Conservation (phyloP, 1,139 yeast genomes). For the Suhomyces coccinellae region DNA sequence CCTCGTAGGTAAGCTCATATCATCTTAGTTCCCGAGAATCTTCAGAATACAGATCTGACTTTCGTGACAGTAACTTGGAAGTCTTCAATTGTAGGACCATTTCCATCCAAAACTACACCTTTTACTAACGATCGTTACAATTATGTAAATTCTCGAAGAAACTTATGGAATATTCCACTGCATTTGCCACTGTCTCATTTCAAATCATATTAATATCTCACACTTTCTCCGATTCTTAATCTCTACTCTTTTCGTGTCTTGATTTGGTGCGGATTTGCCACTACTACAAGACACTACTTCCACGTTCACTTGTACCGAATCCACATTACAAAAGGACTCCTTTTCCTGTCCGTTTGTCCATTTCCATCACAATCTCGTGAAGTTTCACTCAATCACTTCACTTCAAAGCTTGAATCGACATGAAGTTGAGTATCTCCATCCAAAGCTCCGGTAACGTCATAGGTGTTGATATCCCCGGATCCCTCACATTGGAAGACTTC, state of each 20-base stretch:
- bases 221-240: neutral
- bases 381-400: neutral
- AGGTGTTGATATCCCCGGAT: slow-evolving; percentile 60
- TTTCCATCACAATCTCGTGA: neutral
- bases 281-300: neutral
- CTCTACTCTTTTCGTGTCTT: neutral
- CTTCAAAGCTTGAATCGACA: slow-evolving; percentile 10
- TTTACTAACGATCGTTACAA: neutral
- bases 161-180: neutral
- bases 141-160: neutral
- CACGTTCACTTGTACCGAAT: neutral
- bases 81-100: too few relatives aligned
- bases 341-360: neutral
- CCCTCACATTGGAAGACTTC: slow-evolving; percentile 66
- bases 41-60: neutral
- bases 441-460: slow-evolving; percentile 32
- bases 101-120: neutral
- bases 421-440: slow-evolving; percentile 42
- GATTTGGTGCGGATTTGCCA: neutral
- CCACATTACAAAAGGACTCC: neutral
- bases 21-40: too few relatives aligned
- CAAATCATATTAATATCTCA: neutral
- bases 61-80: too few relatives aligned
- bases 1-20: too few relatives aligned
- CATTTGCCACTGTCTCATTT: neutral